These are phyloP conservation scores for Cantharellus cinnabarinus DNA, from an alignment of 768 basidiomycete species.

Conservation along the genomic window DNA sequence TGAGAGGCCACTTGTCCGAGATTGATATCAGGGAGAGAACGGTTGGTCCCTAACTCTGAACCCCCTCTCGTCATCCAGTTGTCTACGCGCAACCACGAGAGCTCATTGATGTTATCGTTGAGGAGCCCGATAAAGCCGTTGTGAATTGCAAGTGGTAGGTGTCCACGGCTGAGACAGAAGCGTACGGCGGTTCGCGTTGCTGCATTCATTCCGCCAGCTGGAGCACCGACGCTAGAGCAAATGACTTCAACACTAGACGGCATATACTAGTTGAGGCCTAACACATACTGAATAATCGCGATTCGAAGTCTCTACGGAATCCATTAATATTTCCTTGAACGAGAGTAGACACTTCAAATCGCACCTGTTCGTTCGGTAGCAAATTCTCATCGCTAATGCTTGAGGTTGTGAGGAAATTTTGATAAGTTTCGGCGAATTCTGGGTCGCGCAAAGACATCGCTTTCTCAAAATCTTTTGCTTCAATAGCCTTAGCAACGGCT, in stretches of 20 bases:
- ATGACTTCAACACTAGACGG: background rate
- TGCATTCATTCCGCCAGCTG: conserved; percentile 97
- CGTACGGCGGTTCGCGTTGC: conserved; percentile 88
- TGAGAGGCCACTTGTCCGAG: conserved; percentile 76
- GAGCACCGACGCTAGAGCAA: conserved; percentile 63
- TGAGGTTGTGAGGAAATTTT: conserved; percentile 68
- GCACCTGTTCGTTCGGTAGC: background rate
- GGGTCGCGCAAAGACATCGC: conserved; percentile 81
- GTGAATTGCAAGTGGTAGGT: conserved; percentile 78
- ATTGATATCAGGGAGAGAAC: conserved; percentile 65
- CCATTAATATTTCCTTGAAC: background rate
- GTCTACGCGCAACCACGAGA: conserved; percentile 93
- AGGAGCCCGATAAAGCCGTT: conserved; percentile 93
- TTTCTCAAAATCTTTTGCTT: conserved; percentile 59
- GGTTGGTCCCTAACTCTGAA: conserved; percentile 94
- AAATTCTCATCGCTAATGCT: background rate
- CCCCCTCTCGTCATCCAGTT: conserved; percentile 92
- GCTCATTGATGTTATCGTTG: conserved; percentile 66
- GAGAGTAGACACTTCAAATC: background rate
- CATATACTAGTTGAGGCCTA: background rate
- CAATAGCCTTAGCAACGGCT: conserved; percentile 65
- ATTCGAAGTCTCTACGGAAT: conserved; percentile 44
- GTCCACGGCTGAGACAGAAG: conserved; percentile 82
- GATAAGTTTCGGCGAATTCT: conserved; percentile 72
- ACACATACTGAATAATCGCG: conserved; percentile 66